Percentiles rank a stretch among this genome's conserved stretches.
Evolutionary conservation across 2,329 filamentous ascomycete species (phyloP).

Genomic region (Colletotrichum orbiculare): DNA sequence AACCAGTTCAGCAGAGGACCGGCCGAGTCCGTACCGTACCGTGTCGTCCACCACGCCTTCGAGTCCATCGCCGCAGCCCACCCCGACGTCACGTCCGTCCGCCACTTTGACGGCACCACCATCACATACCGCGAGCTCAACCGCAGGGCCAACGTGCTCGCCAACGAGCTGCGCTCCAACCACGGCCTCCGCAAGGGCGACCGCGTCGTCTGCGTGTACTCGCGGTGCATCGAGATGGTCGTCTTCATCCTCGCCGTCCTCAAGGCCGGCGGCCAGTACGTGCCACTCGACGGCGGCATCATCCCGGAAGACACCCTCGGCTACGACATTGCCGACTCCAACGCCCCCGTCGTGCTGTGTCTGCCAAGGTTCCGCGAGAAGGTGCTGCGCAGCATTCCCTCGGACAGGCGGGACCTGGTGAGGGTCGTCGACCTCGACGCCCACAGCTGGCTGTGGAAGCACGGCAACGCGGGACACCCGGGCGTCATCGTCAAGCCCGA

Average conservation of each 20-base stretch:
- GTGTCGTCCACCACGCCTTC: conserved; percentile 37
- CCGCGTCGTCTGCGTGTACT: conserved; percentile 65
- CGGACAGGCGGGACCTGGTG: conserved; percentile 16
- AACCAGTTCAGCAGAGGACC: conserved; percentile 36
- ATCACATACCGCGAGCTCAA: conserved; percentile 60
- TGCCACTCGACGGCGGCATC: conserved; percentile 67
- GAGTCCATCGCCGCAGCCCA: conserved; percentile 44
- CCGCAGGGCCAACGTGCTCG: conserved; percentile 53
- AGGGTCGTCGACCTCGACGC: conserved; percentile 34
- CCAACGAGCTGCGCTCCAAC: conserved; percentile 49
- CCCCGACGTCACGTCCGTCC: conserved; percentile 52
- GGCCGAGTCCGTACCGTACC: conserved; percentile 24
- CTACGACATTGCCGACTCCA: conserved; percentile 60
- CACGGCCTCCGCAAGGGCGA: conserved; percentile 56
- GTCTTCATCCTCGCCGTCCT: conserved; percentile 67
- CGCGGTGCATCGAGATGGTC: conserved; percentile 66
- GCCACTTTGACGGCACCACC: conserved; percentile 46
- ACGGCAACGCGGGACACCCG: conserved; percentile 33
- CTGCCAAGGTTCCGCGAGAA: conserved; percentile 43
- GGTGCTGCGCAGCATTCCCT: conserved; percentile 28
- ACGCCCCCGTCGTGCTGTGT: conserved; percentile 58
- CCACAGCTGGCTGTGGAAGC: conserved; percentile 31
- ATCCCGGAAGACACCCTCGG: conserved; percentile 59
- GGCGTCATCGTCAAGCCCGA: conserved; percentile 47
- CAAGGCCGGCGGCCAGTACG: conserved; percentile 68